These are phyloP conservation scores for Apiospora rasikravindrae DNA, from an alignment of 2,329 filamentous ascomycete genomes.

Conservation along the genomic window DNA sequence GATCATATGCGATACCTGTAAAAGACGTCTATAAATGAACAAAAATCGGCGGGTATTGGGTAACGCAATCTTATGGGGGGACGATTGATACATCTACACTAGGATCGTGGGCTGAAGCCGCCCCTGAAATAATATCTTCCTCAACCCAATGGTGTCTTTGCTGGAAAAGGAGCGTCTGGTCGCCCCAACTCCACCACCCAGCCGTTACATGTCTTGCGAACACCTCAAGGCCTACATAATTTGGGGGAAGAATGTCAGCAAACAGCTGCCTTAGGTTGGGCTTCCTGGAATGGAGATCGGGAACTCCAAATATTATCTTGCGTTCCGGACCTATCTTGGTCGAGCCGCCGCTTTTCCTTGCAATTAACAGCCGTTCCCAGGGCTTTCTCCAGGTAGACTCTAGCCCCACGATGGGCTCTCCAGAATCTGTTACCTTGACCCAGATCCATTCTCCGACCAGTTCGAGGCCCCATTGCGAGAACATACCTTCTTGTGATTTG, in stretches of 20 bases:
- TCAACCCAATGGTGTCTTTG: constrained; percentile 55
- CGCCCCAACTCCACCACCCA: constrained; percentile 81
- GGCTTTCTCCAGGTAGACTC: constrained; percentile 72
- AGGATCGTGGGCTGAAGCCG: not conserved
- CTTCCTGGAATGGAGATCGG: constrained; percentile 80
- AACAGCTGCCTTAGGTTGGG: constrained; percentile 71
- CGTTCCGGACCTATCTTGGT: constrained; percentile 43
- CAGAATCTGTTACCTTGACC: constrained; percentile 72
- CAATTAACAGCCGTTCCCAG: constrained; percentile 76
- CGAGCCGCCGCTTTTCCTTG: constrained; percentile 45
- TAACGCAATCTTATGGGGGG: not conserved
- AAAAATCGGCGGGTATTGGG: not conserved
- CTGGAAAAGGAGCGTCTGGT: constrained; percentile 76
- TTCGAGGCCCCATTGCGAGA: constrained; percentile 70
- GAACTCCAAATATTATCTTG: constrained; percentile 71
- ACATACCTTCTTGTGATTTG: constrained; percentile 59
- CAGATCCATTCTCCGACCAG: constrained; percentile 76
- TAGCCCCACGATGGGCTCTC: constrained; percentile 67
- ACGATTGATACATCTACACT: not conserved
- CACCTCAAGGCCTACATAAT: constrained; percentile 70
- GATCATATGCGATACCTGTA: constrained; percentile 15
- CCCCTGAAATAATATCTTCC: not conserved
- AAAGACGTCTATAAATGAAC: not conserved
- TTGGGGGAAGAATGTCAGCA: constrained; percentile 54
- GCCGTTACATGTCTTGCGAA: constrained; percentile 77